These are phyloP conservation scores for Oryza nivara DNA, from an alignment of 176 grass and related monocot species.

Conservation along the genomic window DNA sequence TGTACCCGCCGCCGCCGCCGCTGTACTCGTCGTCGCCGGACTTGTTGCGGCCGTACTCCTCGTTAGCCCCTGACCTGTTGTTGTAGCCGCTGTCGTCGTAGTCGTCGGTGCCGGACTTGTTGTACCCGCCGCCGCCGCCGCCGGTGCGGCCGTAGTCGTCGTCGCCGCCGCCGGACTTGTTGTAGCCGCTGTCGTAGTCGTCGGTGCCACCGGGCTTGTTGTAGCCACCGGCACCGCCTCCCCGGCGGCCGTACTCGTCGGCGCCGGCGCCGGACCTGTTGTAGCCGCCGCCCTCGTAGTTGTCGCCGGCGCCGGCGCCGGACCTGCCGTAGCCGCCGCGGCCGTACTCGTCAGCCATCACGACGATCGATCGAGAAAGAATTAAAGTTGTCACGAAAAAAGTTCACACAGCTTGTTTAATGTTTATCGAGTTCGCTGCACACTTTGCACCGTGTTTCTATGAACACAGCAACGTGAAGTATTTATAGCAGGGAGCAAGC, in stretches of 20 bases:
- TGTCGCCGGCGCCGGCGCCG: not conserved
- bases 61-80: not conserved
- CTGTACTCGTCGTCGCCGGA: conserved; percentile 15
- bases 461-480: conserved; percentile 17
- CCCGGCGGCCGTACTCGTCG: conserved; percentile 4
- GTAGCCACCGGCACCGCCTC: not conserved
- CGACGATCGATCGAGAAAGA: not conserved
- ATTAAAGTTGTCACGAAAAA: conserved; percentile 4
- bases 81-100: not conserved
- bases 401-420: not conserved
- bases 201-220: conserved; percentile 37
- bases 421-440: not conserved
- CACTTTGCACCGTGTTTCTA: conserved; percentile 1
- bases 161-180: conserved; percentile 2
- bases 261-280: not conserved
- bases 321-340: conserved; percentile 13
- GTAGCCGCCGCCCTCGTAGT: conserved; percentile 17
- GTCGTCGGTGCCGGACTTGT: conserved; percentile 4
- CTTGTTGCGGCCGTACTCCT: not conserved
- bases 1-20: not conserved
- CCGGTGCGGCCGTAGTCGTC: too few relatives aligned
- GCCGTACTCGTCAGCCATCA: conserved; percentile 50
- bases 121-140: conserved; percentile 17
- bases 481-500: conserved; percentile 40
- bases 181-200: conserved; percentile 44